Evolutionary conservation across 352 stramenopile genomes (phyloP).

Genomic region (Phytopythium mirpurense): DNA sequence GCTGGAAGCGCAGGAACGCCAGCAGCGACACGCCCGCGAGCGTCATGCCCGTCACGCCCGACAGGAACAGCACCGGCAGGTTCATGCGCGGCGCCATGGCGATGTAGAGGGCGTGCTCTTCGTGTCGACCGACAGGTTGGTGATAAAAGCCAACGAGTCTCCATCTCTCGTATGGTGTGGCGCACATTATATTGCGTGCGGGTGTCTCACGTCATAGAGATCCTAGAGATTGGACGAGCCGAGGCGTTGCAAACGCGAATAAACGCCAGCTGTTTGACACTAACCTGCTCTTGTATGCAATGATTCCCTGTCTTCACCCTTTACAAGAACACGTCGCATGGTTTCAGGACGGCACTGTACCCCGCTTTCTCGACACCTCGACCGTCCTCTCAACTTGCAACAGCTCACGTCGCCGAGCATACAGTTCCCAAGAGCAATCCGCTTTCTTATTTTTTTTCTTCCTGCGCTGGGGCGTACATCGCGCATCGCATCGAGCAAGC

Average conservation of each 20-base stretch:
- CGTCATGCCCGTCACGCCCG: constrained; percentile 76
- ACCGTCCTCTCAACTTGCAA: constrained; percentile 1
- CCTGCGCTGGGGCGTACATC: background rate
- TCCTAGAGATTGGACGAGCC: background rate
- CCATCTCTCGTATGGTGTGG: too few species aligned
- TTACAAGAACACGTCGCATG: constrained; percentile 4
- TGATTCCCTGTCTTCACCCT: background rate
- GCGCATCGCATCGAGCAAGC: too few species aligned
- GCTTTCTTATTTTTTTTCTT: background rate
- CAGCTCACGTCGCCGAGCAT: background rate
- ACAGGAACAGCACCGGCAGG: constrained; percentile 56
- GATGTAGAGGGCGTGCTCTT: too few species aligned
- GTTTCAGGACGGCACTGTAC: too few species aligned
- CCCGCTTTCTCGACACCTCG: background rate
- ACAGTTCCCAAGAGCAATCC: background rate
- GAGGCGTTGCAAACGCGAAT: background rate
- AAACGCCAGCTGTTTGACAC: background rate
- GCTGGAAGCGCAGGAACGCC: constrained; percentile 76
- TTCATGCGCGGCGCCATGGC: constrained; percentile 30
- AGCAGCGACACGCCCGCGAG: constrained; percentile 76
- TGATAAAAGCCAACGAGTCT: too few species aligned
- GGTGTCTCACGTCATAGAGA: background rate
- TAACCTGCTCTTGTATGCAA: background rate
- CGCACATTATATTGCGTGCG: background rate
- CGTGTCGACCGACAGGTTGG: too few species aligned